These are phyloP conservation scores for Cicer yamashitae DNA, from an alignment of 306 rosid genomes.

Conservation along the genomic window DNA sequence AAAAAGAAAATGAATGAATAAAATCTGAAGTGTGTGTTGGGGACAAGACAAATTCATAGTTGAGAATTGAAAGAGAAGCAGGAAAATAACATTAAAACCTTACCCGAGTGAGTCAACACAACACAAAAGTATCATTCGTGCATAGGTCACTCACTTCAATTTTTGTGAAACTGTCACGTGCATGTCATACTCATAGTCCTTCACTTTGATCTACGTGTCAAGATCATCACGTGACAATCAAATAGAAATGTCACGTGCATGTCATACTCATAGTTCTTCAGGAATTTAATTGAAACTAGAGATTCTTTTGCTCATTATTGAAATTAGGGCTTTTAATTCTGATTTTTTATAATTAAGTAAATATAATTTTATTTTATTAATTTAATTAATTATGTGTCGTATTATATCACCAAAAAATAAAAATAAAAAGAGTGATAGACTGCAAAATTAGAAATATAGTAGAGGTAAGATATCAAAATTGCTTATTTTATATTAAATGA, in stretches of 20 bases:
- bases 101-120: background rate
- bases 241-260: background rate
- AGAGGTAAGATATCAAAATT: no score
- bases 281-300: no score
- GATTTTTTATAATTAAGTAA: no score
- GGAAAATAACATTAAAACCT: background rate
- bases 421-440: no score
- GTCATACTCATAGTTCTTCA: background rate
- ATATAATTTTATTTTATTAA: no score
- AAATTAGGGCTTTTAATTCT: no score
- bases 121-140: no score
- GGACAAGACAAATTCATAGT: background rate
- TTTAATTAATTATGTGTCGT: no score
- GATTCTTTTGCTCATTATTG: no score
- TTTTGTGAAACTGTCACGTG: background rate
- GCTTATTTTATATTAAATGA: no score
- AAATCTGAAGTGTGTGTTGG: background rate
- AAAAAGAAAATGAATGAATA: background rate
- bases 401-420: no score
- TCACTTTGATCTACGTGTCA: background rate
- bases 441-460: no score
- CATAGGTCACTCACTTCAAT: background rate
- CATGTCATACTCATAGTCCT: background rate
- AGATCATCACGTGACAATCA: background rate
- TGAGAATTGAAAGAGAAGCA: background rate